phyloP scores from a whole-genome alignment of 2,329 filamentous ascomycete genomes.

The Colletotrichum cuscutae region DNA sequence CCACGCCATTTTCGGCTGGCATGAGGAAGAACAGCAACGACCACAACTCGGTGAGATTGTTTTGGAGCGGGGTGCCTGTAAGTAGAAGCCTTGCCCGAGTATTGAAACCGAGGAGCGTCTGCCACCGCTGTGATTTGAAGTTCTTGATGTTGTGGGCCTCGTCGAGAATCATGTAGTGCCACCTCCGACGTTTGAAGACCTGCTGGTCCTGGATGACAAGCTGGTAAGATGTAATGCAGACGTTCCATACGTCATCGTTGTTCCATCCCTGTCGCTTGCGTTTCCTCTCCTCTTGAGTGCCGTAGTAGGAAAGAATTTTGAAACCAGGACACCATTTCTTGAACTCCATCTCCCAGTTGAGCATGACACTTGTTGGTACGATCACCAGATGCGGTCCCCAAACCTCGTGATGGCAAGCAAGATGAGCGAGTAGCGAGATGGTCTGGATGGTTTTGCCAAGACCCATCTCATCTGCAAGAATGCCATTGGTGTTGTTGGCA shows the following conservation, averaged over 20 bases:
- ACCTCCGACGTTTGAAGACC: constrained; percentile 89
- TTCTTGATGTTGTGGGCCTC: constrained; percentile 99
- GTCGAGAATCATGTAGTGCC: constrained; percentile 98
- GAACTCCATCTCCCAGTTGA: constrained; percentile 99
- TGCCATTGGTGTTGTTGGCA: constrained; percentile 92
- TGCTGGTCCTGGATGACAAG: constrained; percentile 94
- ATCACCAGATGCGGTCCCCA: constrained; percentile 98
- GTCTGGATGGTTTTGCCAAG: constrained; percentile 98
- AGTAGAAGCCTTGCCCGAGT: constrained; percentile 87
- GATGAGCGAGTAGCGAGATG: constrained; percentile 90
- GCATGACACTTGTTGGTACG: constrained; percentile 96
- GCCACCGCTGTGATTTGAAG: constrained; percentile 97
- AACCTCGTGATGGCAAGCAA: constrained; percentile 88
- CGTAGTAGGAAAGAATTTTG: constrained; percentile 97
- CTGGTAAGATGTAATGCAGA: constrained; percentile 97
- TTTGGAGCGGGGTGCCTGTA: constrained; percentile 95
- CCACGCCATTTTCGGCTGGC: constrained; percentile 87
- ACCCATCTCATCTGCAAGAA: constrained; percentile 98
- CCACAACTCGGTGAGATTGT: constrained; percentile 97
- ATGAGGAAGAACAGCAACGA: constrained; percentile 96
- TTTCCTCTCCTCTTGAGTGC: constrained; percentile 90
- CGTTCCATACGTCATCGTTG: constrained; percentile 93
- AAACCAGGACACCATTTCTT: constrained; percentile 99
- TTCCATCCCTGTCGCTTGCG: constrained; percentile 93
- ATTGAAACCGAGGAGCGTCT: constrained; percentile 92